Percentiles rank a stretch among this genome's conserved stretches.
phyloP scores from a whole-genome alignment of 2,329 filamentous ascomycete species.

The Cordyceps javanica region DNA sequence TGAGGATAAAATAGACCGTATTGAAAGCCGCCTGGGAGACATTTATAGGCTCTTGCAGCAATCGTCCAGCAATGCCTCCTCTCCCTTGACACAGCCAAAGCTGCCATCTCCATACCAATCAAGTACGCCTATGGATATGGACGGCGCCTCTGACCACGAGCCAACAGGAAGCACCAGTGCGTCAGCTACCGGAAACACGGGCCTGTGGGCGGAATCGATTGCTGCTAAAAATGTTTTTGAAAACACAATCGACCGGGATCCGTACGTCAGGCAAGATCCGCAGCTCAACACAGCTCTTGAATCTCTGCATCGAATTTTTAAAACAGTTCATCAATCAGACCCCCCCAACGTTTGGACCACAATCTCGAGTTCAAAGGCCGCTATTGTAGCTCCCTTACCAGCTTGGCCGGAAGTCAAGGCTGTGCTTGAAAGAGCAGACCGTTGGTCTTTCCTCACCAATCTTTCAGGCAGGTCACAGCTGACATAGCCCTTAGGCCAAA shows the following conservation, averaged over 20 bases:
- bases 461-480: background rate
- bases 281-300: background rate
- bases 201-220: background rate
- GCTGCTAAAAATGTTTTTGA: background rate
- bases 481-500: background rate
- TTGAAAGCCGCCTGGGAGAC: conserved; percentile 2
- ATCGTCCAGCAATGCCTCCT: background rate
- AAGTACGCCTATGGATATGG: background rate
- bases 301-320: background rate
- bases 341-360: background rate
- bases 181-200: background rate
- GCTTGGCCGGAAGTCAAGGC: background rate
- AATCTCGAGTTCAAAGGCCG: background rate
- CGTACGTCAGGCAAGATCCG: background rate
- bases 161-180: background rate
- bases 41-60: background rate
- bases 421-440: background rate
- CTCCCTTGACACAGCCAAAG: background rate
- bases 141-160: background rate
- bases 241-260: background rate
- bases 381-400: background rate
- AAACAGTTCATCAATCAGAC: background rate
- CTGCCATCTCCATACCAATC: background rate
- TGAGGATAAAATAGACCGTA: conserved; percentile 9
- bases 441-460: background rate